Evolutionary conservation across 257 asterid species (phyloP), one percentile per base, ranked within the genome.

Genomic region (Solanum ossicruentum): DNA sequence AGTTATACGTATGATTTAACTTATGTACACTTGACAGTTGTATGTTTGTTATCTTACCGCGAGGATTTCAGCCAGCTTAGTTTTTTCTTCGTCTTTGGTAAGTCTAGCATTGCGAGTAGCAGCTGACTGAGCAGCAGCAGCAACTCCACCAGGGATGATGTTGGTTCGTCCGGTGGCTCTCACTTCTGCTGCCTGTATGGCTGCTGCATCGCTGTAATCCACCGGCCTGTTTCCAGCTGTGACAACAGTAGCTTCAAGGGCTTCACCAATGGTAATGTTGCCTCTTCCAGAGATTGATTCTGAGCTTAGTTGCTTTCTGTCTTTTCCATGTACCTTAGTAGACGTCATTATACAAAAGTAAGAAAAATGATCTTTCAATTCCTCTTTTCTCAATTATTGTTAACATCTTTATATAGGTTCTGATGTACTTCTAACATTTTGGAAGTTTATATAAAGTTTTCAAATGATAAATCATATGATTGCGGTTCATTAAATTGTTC

Each of bases 171-270:
- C 97, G 0, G 98, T 96, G 12, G 99, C 99, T 87, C 99, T 91
- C 32, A 96, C 99, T 91, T 96, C 98, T 0, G 99, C 99, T 2
- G 99, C 99, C 85, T 96, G 99, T 47, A 96, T 96, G 0, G 99
- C 99, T 1, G 99, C 99, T 0, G 99, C 99, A 15, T 96, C 99
- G 71, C 98, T 93, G 81, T 92, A 96, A 89, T 93, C 98, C 17
- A 96, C 99, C 0, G 99, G 92, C 87, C 90, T 86, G 84, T 93
- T 90, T 15, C 99, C 98, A 26, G 99, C 97, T 3, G 98, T 94
- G 8, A 96, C 88, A 47, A 94, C 97, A 3, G 98, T 93, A 1
- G 99, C 99, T 89, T 96, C 99, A 17, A 96, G 97, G 28, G 98
- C 99, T 88, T 96, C 99, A 0, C 99, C 99, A 23, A 96, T 96